Conservation (phyloP, 176 grass and related monocot genomes). For the Lolium perenne region DNA sequence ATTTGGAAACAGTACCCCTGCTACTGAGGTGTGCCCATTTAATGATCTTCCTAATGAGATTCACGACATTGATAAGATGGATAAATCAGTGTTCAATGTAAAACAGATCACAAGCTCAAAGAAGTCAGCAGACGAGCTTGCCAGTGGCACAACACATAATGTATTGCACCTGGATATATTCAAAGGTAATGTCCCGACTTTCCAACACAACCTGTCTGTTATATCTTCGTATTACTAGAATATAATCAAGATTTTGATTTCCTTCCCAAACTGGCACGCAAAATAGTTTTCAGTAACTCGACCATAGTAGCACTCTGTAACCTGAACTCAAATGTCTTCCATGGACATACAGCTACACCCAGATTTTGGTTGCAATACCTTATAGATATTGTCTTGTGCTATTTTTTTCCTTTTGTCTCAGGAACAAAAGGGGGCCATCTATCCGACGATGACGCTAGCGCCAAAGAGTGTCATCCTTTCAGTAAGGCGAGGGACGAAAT, state of each 20-base stretch:
- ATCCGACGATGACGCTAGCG: conserved; percentile 21
- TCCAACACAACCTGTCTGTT: neutral
- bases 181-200: conserved; percentile 42
- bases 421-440: conserved; percentile 48
- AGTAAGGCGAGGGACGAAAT: conserved; percentile 57
- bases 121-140: conserved; percentile 45
- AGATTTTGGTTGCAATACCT: conserved; percentile 25
- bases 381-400: neutral
- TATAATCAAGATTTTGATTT: conserved; percentile 6
- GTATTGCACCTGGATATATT: conserved; percentile 47
- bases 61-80: conserved; percentile 51
- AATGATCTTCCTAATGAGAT: conserved; percentile 49
- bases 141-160: conserved; percentile 44
- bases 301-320: neutral
- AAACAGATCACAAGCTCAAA: conserved; percentile 49
- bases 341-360: neutral
- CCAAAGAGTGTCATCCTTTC: conserved; percentile 66
- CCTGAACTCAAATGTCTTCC: conserved; percentile 9
- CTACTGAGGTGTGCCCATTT: conserved; percentile 48
- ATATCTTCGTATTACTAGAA: conserved; percentile 3
- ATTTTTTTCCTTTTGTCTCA: neutral
- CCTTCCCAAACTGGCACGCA: neutral
- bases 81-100: conserved; percentile 50
- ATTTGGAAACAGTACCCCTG: conserved; percentile 63
- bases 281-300: neutral